These are phyloP conservation scores for Suillus subluteus DNA, from an alignment of 768 basidiomycete species.

Conservation along the genomic window DNA sequence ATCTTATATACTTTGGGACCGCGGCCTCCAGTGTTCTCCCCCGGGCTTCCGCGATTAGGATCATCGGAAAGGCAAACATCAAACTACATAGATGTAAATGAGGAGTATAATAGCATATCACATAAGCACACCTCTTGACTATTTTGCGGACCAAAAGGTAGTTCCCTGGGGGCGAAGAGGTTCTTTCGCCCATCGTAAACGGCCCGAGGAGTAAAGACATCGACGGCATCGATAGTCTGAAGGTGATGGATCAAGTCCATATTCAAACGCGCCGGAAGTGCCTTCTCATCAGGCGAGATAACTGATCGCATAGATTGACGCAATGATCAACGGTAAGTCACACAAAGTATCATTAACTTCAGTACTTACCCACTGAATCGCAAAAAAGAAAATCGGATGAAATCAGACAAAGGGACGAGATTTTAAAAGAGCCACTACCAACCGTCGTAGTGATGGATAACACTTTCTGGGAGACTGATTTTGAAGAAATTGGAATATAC, in stretches of 20 bases:
- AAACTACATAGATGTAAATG: conserved; percentile 48
- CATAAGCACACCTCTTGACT: conserved; percentile 51
- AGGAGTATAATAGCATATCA: conserved; percentile 8
- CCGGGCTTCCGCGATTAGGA: conserved; percentile 34
- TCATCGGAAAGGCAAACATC: conserved; percentile 55
- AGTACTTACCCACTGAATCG: conserved; percentile 26
- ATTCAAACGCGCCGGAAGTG: conserved; percentile 66
- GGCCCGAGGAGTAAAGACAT: conserved; percentile 72
- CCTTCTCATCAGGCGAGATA: conserved; percentile 71
- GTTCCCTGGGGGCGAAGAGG: conserved; percentile 60
- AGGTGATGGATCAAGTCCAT: conserved; percentile 69
- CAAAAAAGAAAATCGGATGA: conserved; percentile 3
- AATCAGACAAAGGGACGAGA: conserved; percentile 26
- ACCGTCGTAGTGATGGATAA: conserved; percentile 85
- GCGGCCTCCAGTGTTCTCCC: conserved; percentile 36
- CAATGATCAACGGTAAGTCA: conserved; percentile 18
- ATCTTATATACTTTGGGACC: conserved; percentile 73
- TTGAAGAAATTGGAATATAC: conserved; percentile 66
- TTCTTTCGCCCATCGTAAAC: conserved; percentile 86
- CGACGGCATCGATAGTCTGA: conserved; percentile 58
- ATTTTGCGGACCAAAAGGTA: conserved; percentile 58
- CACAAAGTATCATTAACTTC: not conserved
- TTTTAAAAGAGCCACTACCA: conserved; percentile 27
- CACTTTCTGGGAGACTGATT: conserved; percentile 59
- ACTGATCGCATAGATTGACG: conserved; percentile 39